Evolutionary conservation across 805 yeast genomes (phyloP).

Genomic region (Hanseniaspora occidentalis): DNA sequence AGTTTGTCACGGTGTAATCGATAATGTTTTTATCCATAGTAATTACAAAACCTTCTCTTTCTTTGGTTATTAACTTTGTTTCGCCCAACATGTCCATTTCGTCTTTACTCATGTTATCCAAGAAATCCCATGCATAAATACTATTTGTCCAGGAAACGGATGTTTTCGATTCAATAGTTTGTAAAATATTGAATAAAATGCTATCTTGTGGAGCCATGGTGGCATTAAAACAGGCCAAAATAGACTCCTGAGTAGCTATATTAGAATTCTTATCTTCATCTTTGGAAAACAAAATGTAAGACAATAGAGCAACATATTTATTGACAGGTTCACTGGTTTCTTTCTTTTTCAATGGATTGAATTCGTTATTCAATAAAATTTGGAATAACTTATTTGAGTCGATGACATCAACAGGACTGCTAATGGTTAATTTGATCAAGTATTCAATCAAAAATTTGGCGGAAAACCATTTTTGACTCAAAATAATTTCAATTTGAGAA

Average conservation of each 20-base stretch:
- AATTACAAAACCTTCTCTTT: constrained; percentile 36
- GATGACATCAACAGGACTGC: constrained; percentile 26
- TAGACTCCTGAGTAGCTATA: constrained; percentile 31
- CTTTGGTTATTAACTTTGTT: constrained; percentile 33
- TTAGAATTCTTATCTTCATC: constrained; percentile 37
- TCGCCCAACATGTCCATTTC: constrained; percentile 37
- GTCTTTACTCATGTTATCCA: constrained; percentile 25
- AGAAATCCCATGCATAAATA: constrained; percentile 55
- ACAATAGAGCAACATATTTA: constrained; percentile 32
- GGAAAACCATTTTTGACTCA: constrained; percentile 36
- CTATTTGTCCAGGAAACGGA: constrained; percentile 52
- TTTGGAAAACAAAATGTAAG: constrained; percentile 37
- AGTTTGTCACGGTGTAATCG: constrained; percentile 33
- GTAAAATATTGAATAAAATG: constrained; percentile 43
- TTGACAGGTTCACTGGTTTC: constrained; percentile 18
- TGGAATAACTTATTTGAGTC: constrained; percentile 47
- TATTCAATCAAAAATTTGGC: constrained; percentile 33
- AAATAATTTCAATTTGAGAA: constrained; percentile 53
- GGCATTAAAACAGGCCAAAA: constrained; percentile 52
- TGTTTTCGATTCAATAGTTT: constrained; percentile 40
- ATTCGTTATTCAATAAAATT: constrained; percentile 43
- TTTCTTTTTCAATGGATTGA: constrained; percentile 24
- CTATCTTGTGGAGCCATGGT: constrained; percentile 48
- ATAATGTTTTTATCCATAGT: constrained; percentile 39
- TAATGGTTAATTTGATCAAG: constrained; percentile 27